Base-by-base conservation (phyloP, 2,329 filamentous ascomycete species). In the Hirsutella rhossiliensis region DNA sequence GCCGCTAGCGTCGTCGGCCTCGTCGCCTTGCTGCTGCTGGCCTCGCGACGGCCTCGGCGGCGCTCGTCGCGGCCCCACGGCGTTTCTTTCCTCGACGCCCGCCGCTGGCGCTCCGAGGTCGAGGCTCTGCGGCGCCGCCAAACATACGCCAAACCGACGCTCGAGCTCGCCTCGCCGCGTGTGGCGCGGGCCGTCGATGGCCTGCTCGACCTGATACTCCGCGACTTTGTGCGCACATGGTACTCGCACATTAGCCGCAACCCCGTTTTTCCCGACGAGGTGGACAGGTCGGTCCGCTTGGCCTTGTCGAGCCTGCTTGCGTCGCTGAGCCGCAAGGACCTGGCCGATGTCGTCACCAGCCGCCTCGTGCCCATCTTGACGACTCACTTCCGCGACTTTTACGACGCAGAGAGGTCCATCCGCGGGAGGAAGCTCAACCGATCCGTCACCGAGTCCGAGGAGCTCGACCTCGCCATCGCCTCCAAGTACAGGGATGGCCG, bases 391-490 rank as follows among this genome's bases (percentile, higher is more conserved):
- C 85, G 78, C 52, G 87, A 95, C 52, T 95, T 95, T 54, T 87
- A 89, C 61, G 81, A 92, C 51, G 92, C 92, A 1, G 92, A 98
- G 66, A 78, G 84, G 45, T 76, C 80, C 9, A 86, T 98, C 11
- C 78, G 90, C 43, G 94, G 94, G 12, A 84, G 81, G 59, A 87
- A 94, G 62, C 69, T 97, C 45, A 92, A 88, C 54, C 80, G 87
- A 43, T 88, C 83, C 51, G 81, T 98, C 44, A 97, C 94, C 3
- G 92, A 98, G 65, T 94, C 89, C 1, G 90, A 96, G 58, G 92
- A 98, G 71, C 70, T 98, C 54, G 89, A 97, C 62, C 71, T 94
- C 52, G 92, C 92, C 2, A 94, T 98, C 62, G 92, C 92, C n/a
- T 82, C 78, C 36, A 96, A 94, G 63, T 98, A 92, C 63, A 82